Evolutionary conservation across 78 protist species (phyloP).

Genomic region (Planoprotostelium fungivorum): DNA sequence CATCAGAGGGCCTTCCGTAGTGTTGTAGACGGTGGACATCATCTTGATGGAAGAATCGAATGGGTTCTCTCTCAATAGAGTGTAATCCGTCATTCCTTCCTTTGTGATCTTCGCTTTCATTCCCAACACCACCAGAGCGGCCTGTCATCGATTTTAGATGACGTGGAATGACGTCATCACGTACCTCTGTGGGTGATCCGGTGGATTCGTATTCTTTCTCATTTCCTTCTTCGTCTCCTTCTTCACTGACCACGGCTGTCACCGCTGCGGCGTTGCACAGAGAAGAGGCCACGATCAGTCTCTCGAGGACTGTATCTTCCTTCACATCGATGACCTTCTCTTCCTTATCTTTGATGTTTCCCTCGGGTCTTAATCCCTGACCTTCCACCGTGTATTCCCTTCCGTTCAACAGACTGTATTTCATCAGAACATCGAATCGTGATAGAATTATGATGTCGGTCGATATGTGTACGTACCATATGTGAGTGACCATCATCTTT

Average conservation of each 20-base stretch:
- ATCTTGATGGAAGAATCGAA: background rate
- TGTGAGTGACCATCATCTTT: background rate
- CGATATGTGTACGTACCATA: background rate
- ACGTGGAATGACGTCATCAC: too few relatives aligned
- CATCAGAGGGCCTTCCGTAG: background rate
- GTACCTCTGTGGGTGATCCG: background rate
- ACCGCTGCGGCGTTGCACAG: background rate
- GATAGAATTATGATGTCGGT: too few relatives aligned
- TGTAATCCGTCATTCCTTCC: background rate
- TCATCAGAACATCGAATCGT: too few relatives aligned
- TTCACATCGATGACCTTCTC: background rate
- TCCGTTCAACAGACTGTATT: background rate
- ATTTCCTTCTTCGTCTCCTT: background rate
- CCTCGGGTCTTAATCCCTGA: background rate
- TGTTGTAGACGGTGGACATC: background rate
- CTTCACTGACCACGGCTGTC: background rate
- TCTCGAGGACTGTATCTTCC: background rate
- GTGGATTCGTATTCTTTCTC: slow-evolving; percentile 8
- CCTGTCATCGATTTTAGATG: too few relatives aligned
- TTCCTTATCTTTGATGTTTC: background rate
- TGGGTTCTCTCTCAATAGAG: background rate
- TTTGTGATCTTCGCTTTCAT: background rate
- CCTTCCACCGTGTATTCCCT: background rate
- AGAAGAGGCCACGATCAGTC: background rate
- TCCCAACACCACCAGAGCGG: background rate